A percentile compares a stretch with the other conserved stretches of the same genome.
These are phyloP conservation scores for Saccharomycopsis sp. DNA, from an alignment of 805 yeast genomes.

Conservation along the genomic window DNA sequence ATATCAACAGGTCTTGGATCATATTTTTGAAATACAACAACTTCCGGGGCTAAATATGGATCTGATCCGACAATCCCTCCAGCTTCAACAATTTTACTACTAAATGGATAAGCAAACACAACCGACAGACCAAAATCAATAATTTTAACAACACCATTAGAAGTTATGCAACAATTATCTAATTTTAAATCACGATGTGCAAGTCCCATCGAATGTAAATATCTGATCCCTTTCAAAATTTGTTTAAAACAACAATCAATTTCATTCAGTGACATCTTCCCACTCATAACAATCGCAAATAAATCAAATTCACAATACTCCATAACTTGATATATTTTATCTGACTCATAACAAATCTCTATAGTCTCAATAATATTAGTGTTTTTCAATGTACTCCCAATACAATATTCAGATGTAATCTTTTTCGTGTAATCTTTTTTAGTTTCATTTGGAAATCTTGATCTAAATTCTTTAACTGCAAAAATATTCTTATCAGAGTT, in stretches of 20 bases:
- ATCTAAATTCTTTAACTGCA: conserved; percentile 90
- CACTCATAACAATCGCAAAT: conserved; percentile 91
- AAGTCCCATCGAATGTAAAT: conserved; percentile 76
- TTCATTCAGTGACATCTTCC: conserved; percentile 75
- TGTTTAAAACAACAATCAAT: conserved; percentile 87
- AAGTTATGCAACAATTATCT: conserved; percentile 85
- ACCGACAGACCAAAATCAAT: conserved; percentile 94
- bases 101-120: conserved; percentile 82
- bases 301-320: conserved; percentile 91
- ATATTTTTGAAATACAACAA: conserved; percentile 70
- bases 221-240: conserved; percentile 70
- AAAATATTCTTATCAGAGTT: conserved; percentile 61
- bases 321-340: conserved; percentile 83
- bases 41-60: conserved; percentile 90
- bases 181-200: conserved; percentile 89
- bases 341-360: conserved; percentile 85
- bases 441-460: conserved; percentile 64
- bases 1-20: conserved; percentile 92
- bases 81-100: conserved; percentile 63
- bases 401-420: conserved; percentile 90
- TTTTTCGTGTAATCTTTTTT: conserved; percentile 84
- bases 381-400: conserved; percentile 84
- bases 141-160: conserved; percentile 77
- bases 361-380: conserved; percentile 87
- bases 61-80: conserved; percentile 85